phyloP scores from a whole-genome alignment of 805 yeast species.

The Ogataea angusta region DNA sequence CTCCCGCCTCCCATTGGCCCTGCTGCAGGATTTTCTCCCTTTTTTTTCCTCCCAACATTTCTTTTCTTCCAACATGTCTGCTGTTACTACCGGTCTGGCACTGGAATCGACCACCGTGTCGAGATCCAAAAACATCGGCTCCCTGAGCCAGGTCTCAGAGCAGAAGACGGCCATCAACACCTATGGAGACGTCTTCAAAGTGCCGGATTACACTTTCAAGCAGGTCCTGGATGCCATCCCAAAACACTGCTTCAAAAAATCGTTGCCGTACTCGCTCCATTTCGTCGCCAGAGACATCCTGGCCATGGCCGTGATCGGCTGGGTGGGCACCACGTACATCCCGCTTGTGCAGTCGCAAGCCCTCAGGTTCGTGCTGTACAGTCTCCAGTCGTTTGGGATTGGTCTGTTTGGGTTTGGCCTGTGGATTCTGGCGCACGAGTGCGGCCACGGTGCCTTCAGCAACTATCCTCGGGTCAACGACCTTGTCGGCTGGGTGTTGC shows the following conservation, averaged over 20 bases:
- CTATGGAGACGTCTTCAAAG: conserved; percentile 51
- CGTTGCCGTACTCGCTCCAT: conserved; percentile 44
- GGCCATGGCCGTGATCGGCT: conserved; percentile 42
- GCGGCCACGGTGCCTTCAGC: conserved; percentile 63
- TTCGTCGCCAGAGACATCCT: conserved; percentile 53
- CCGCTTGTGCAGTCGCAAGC: conserved; percentile 37
- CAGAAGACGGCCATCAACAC: conserved; percentile 44
- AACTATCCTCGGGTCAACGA: conserved; percentile 53
- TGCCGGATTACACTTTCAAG: conserved; percentile 60
- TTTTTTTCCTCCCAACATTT: conserved; percentile 1
- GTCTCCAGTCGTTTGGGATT: conserved; percentile 36
- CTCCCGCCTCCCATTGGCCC: conserved; percentile 1
- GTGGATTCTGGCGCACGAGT: conserved; percentile 63
- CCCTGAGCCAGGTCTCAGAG: conserved; percentile 12
- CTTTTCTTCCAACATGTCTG: conserved; percentile 11
- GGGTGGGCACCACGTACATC: conserved; percentile 40
- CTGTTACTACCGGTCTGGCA: conserved; percentile 14
- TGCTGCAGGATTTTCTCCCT: conserved; percentile 4
- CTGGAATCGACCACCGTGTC: conserved; percentile 12
- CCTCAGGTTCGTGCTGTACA: conserved; percentile 42
- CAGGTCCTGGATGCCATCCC: conserved; percentile 58
- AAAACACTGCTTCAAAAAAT: conserved; percentile 57
- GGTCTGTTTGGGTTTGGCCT: conserved; percentile 55
- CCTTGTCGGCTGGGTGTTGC: conserved; percentile 57
- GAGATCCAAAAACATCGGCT: conserved; percentile 23